phyloP scores from a whole-genome alignment of 371 early-diverging fungal genomes.

The Neoconidiobolus thromboides region DNA sequence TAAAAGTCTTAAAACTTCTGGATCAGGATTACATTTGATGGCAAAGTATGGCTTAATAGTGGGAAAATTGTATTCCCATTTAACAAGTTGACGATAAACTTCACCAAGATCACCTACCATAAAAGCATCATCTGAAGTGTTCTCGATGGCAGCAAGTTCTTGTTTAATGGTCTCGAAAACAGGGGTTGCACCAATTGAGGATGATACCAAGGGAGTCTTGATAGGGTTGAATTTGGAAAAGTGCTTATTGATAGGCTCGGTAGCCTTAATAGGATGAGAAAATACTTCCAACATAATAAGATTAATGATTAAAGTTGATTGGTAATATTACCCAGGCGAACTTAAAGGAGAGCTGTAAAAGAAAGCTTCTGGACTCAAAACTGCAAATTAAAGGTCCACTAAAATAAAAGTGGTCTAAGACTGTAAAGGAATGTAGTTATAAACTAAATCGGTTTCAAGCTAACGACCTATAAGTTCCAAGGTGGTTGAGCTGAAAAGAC shows the following conservation, averaged over 20 bases:
- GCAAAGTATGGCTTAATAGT: slow-evolving; percentile 88
- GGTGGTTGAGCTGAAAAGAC: too few species aligned
- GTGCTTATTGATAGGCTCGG: not conserved
- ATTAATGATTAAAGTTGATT: too few species aligned
- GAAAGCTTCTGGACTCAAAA: not conserved
- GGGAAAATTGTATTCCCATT: slow-evolving; percentile 65
- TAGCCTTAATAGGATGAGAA: not conserved
- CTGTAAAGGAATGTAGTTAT: too few species aligned
- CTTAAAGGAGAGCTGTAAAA: not conserved
- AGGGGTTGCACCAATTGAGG: not conserved
- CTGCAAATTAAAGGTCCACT: not conserved
- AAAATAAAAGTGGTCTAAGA: too few species aligned
- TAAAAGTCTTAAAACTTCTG: slow-evolving; percentile 62
- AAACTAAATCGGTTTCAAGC: too few species aligned
- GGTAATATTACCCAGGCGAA: not conserved
- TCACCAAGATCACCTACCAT: slow-evolving; percentile 83
- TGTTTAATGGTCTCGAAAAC: not conserved
- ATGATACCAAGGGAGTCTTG: not conserved
- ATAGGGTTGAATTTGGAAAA: not conserved
- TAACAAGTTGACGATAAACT: slow-evolving; percentile 64
- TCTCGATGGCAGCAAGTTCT: not conserved
- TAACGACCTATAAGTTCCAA: too few species aligned
- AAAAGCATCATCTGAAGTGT: slow-evolving; percentile 64
- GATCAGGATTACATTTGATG: slow-evolving; percentile 93
- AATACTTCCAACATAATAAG: not conserved